Base-by-base conservation (phyloP, 768 basidiomycete genomes). In the Hygrophoropsis aurantiaca region DNA sequence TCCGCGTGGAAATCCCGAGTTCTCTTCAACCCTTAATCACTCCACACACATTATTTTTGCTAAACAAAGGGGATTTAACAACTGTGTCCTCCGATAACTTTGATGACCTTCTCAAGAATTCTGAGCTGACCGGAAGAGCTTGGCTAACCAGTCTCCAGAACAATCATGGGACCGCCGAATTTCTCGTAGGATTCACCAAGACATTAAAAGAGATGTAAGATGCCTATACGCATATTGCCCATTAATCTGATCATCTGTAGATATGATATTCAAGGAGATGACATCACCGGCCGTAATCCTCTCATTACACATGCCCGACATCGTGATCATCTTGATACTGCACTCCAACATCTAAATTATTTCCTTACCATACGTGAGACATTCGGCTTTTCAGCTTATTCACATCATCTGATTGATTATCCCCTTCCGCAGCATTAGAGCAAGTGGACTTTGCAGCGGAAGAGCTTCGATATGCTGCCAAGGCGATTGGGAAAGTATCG, bases 371-470 rank as follows among this genome's bases (percentile, higher is more conserved):
- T 61, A 48, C 58, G 66, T 66, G 44, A 53, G 64, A 25, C 16
- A n/a, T n/a, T 34, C 18, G n/a, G 38, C n/a, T 13, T 34, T 41
- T n/a, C 30, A 40, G 37, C 7, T 26, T 49, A 20, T 42, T 11
- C 11, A 26, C 9, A 19, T 35, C 38, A 24, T 21, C 35, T 51
- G 39, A 10, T 50, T 48, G 9, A 48, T 27, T 40, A 15, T 25
- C 8, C 35, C 47, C 53, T 45, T 32, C 24, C n/a, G 24, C 58
- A 85, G 84, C 78, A 8, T 57, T 78, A 1, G 74, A 78, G n/a
- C 88, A 93, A 51, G 69, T 94, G 4, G 90, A 94, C 5, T 61
- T 89, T 10, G 90, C 81, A 4, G 91, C 91, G 0, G 93, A 95
- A 62, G 90, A 93, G 59, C 73, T 95, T 20, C 81, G 93, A 20